A percentile compares a stretch with the other conserved stretches of the same genome.
phyloP scores from a whole-genome alignment of 306 rosid species.

The Sicyos edulis region DNA sequence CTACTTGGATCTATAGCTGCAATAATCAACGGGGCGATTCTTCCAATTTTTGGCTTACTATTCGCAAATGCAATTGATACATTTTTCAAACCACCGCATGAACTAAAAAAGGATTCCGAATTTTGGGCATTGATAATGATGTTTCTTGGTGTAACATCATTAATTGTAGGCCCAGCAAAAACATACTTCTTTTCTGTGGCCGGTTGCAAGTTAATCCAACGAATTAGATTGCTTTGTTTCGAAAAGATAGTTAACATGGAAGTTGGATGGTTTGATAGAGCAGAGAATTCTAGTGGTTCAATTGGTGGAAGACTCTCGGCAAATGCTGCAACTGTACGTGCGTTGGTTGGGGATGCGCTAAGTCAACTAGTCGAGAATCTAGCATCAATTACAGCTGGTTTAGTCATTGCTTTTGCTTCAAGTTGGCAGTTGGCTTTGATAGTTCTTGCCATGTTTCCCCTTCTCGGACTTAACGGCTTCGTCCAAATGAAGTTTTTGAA shows the following conservation, averaged over 20 bases:
- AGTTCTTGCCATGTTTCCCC: slow-evolving; percentile 51
- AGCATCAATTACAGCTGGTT: slow-evolving; percentile 43
- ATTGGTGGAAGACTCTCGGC: slow-evolving; percentile 69
- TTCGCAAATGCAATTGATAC: slow-evolving; percentile 40
- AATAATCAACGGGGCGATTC: slow-evolving; percentile 36
- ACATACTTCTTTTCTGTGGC: slow-evolving; percentile 59
- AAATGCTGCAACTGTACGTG: slow-evolving; percentile 54
- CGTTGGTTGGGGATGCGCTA: slow-evolving; percentile 70
- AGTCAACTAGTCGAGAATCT: slow-evolving; percentile 52
- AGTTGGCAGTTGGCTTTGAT: slow-evolving; percentile 64
- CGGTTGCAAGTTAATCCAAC: slow-evolving; percentile 52
- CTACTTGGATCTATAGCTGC: slow-evolving; percentile 56
- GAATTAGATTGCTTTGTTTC: slow-evolving; percentile 55
- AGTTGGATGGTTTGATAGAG: slow-evolving; percentile 66
- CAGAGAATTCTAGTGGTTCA: slow-evolving; percentile 64
- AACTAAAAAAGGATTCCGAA: slow-evolving; percentile 49
- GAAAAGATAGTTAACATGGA: slow-evolving; percentile 69
- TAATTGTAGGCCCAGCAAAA: slow-evolving; percentile 37
- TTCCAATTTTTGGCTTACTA: slow-evolving; percentile 47
- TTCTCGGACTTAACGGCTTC: slow-evolving; percentile 42
- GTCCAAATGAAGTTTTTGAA: slow-evolving; percentile 47
- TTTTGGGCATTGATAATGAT: slow-evolving; percentile 58
- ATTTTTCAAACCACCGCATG: slow-evolving; percentile 49
- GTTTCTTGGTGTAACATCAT: slow-evolving; percentile 33
- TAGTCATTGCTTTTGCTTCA: slow-evolving; percentile 55